Base-by-base conservation (phyloP, 345 rosid genomes). In the Murraya koenigii region DNA sequence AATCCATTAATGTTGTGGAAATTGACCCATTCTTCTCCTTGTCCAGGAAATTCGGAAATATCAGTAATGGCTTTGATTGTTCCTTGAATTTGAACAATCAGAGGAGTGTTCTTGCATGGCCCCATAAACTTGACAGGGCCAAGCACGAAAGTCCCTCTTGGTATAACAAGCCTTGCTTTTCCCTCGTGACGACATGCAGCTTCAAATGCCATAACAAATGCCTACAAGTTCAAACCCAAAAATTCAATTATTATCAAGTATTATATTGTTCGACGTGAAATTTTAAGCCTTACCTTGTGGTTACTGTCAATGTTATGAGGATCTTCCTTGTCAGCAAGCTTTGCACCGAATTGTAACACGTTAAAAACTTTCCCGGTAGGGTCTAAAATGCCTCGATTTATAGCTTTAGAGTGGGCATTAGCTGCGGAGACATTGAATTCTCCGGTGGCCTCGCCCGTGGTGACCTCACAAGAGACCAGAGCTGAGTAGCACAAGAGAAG, bases 1-100 rank as follows among this genome's bases (percentile, higher is more conserved):
- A 89, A 80, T 32, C 86, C 86, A 41, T 86, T 28, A 6, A 90
- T 75, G 19, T 75, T n/a, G 23, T 91, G 84, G 77, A 93, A 93
- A 33, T 72, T 71, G 63, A 93, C 60, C 93, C 96, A 91, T 15
- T 47, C 82, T 71, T 79, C 82, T 26, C 80, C 83, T 13, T 64
- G 8, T 64, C 78, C 78, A 10, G 80, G 63, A 67, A 54, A 80
- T 25, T 61, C 28, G 52, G 78, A 81, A n/a, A 71, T 39, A 77
- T 86, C 87, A 1, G 85, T 28, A 9, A 47, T 26, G 3, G 88
- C 88, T 44, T 79, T 81, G 10, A 90, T 19, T 26, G 75, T 84
- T 49, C 90, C 93, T 49, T 9, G 28, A 62, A 88, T 56, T 62
- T 87, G 81, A 54, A 90, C 81, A 22, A 39, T 47, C 9, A 85